These are phyloP conservation scores for Phytophthora pini DNA, from an alignment of 352 stramenopile species.

Conservation along the genomic window DNA sequence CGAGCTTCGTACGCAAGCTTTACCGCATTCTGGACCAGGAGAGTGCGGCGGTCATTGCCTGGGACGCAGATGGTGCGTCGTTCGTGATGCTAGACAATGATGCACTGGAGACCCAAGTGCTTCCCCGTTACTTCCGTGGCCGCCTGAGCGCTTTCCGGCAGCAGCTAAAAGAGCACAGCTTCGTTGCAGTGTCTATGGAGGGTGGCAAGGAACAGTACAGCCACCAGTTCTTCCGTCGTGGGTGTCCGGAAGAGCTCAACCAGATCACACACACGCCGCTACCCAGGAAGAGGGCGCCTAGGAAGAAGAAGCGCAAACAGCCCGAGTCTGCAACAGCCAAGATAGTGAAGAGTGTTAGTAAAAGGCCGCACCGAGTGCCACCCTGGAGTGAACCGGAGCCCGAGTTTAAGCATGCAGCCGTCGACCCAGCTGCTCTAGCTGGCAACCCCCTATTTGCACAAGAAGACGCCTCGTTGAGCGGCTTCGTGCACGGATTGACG, in stretches of 20 bases:
- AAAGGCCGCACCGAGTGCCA: constrained; percentile 17
- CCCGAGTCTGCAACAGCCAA: constrained; percentile 5
- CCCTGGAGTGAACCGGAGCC: constrained; percentile 13
- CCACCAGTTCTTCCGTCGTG: constrained; percentile 57
- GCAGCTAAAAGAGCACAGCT: constrained; percentile 75
- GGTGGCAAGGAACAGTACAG: constrained; percentile 43
- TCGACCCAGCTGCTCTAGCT: constrained; percentile 20
- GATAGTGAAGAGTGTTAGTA: constrained; percentile 19
- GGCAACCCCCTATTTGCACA: constrained; percentile 35
- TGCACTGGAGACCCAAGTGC: constrained; percentile 49
- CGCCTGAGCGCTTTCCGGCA: constrained; percentile 69
- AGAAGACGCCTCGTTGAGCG: constrained; percentile 15
- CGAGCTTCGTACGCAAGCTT: constrained; percentile 76
- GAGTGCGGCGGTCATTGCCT: constrained; percentile 58
- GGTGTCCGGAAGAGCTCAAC: constrained; percentile 43
- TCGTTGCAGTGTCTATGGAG: constrained; percentile 17
- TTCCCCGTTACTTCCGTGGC: constrained; percentile 76
- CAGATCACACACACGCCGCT: constrained; percentile 49
- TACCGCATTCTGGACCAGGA: constrained; percentile 79
- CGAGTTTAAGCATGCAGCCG: constrained; percentile 25
- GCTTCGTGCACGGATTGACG: constrained; percentile 15
- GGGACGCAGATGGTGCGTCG: constrained; percentile 54
- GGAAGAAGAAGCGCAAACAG: constrained; percentile 38
- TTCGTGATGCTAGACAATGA: constrained; percentile 65
- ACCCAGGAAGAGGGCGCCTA: constrained; percentile 40